Base-by-base conservation (phyloP, 2,329 filamentous ascomycete species). In the Bipolaris sorokiniana region DNA sequence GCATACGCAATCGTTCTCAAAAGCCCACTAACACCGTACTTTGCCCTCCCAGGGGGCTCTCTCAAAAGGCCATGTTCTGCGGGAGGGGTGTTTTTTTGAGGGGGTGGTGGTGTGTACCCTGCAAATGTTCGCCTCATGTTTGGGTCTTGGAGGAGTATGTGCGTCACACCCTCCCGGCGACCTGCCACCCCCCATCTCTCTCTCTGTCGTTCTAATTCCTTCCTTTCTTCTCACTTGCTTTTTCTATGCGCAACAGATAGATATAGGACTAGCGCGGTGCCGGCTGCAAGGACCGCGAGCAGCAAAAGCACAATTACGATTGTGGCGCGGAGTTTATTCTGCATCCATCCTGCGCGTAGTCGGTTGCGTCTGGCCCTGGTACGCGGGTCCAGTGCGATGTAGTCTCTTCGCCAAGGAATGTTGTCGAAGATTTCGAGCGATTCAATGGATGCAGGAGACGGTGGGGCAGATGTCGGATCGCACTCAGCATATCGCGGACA, bases 351-450 rank as follows among this genome's bases (percentile, higher is more conserved):
- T 31, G 54, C 56, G 16, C 37, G 53, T 26, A 65, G 38, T 28
- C 54, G 41, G 33, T 42, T 37, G 48, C 51, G 5, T 45, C 49
- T 45, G 18, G 51, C 45, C 16, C 28, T 48, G 11, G 26, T 28
- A 18, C 36, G 42, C 3, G 42, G 18, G 22, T 64, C 54, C 28
- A 64, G 56, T 3, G 56, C 61, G 18, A 63, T 68, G 58, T 73
- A 69, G 37, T 68, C 68, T 42, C 62, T 59, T 16, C 70, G 66
- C 72, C 73, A 75, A 44, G 72, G 68, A 40, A 71, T 66, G 20
- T 61, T 67, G 28, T 74, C 72, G 18, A 73, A 58, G 37, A 74
- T 64, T 48, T 75, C 72, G 52, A 76, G 73, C 15, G 72, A 71
- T 51, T 75, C 70, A 16, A 75, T 65, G 1, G 71, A 73, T 9